A percentile compares a stretch with the other conserved stretches of the same genome.
These are phyloP conservation scores for Lachancea sp. DNA, from an alignment of 805 yeast species.

Conservation along the genomic window DNA sequence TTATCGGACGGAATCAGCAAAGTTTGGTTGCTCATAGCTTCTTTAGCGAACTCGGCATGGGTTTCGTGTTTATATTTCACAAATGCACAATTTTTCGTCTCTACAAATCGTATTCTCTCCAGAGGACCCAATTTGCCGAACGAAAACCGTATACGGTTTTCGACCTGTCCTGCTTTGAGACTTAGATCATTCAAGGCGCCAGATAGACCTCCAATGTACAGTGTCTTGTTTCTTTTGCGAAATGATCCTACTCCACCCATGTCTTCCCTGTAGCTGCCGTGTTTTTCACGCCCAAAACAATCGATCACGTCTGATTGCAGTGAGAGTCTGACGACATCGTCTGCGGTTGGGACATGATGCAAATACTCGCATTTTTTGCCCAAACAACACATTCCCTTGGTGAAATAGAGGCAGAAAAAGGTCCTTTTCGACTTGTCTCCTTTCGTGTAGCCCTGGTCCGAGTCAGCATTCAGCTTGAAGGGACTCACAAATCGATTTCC, in stretches of 20 bases:
- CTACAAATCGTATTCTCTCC: conserved; percentile 56
- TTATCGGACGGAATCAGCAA: conserved; percentile 37
- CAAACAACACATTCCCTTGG: conserved; percentile 78
- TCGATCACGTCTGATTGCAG: conserved; percentile 42
- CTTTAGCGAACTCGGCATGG: conserved; percentile 91
- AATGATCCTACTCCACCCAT: conserved; percentile 93
- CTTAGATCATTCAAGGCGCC: conserved; percentile 36
- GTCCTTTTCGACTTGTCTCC: conserved; percentile 47
- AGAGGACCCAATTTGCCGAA: conserved; percentile 76
- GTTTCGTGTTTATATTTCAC: conserved; percentile 60
- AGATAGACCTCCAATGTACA: conserved; percentile 62
- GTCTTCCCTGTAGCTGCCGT: conserved; percentile 76
- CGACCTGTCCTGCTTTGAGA: conserved; percentile 35
- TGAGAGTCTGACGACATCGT: conserved; percentile 54
- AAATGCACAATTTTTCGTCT: conserved; percentile 67
- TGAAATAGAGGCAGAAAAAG: conserved; percentile 75
- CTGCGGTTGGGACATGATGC: conserved; percentile 65
- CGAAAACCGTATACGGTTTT: conserved; percentile 33
- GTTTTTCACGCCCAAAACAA: conserved; percentile 89
- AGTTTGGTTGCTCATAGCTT: conserved; percentile 85
- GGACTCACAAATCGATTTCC: conserved; percentile 44
- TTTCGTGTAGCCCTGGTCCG: conserved; percentile 70
- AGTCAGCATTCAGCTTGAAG: conserved; percentile 49
- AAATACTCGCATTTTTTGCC: conserved; percentile 72
- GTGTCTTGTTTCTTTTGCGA: conserved; percentile 57